phyloP scores from a whole-genome alignment of 306 rosid genomes.

The Luffa aegyptiaca region DNA sequence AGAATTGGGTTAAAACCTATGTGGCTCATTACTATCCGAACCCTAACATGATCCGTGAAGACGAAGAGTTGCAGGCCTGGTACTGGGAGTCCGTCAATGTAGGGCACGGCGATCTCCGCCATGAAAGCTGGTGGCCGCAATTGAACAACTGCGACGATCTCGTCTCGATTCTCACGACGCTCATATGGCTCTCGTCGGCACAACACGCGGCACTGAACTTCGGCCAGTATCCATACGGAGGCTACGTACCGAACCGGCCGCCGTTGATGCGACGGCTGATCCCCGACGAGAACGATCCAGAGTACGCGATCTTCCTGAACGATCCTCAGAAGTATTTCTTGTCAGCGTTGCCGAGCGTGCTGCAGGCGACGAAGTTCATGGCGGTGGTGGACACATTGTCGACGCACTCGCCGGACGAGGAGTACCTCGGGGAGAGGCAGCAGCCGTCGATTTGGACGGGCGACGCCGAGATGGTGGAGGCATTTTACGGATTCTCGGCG shows the following conservation, averaged over 20 bases:
- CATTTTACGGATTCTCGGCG: constrained; percentile 54
- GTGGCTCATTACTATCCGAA: constrained; percentile 71
- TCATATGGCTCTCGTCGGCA: constrained; percentile 87
- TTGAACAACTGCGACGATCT: constrained; percentile 49
- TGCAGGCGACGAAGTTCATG: constrained; percentile 65
- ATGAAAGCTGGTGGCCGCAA: constrained; percentile 82
- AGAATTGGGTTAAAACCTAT: constrained; percentile 65
- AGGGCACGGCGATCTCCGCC: constrained; percentile 67
- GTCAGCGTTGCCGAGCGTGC: constrained; percentile 50
- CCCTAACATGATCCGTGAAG: constrained; percentile 38
- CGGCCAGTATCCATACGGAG: constrained; percentile 94
- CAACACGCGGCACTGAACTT: constrained; percentile 98
- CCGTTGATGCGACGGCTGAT: constrained; percentile 71
- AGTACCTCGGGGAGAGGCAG: constrained; percentile 81
- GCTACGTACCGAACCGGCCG: constrained; percentile 88
- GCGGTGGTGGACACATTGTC: constrained; percentile 89
- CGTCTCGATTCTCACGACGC: constrained; percentile 48
- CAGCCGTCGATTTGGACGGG: constrained; percentile 72
- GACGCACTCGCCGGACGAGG: constrained; percentile 87
- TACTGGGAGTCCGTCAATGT: constrained; percentile 78
- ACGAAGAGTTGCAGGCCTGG: constrained; percentile 82
- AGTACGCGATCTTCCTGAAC: constrained; percentile 41
- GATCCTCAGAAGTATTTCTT: constrained; percentile 85
- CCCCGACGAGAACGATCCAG: constrained; percentile 72
- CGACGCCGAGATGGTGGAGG: constrained; percentile 50